Evolutionary conservation across 208 protist genomes (phyloP).

Genomic region (Kentomonas sorsogonicus): DNA sequence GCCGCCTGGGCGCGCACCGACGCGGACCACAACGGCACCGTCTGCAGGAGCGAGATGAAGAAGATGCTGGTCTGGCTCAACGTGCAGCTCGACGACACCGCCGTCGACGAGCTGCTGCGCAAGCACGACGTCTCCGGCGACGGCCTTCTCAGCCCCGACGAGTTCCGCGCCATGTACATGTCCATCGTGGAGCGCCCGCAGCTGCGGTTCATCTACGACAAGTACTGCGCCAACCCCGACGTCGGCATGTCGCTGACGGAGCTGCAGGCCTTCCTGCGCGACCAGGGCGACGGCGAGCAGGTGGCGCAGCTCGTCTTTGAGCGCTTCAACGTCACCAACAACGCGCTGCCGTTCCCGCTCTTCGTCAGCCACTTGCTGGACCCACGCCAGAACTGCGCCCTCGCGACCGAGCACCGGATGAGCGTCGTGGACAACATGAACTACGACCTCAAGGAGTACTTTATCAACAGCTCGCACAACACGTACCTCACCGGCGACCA

Average conservation of each 20-base stretch:
- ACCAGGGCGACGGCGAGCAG: slow-evolving; percentile 22
- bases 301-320: slow-evolving; percentile 15
- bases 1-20: slow-evolving; percentile 44
- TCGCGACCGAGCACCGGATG: slow-evolving; percentile 13
- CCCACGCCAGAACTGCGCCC: slow-evolving; percentile 24
- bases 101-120: slow-evolving; percentile 22
- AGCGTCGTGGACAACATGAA: slow-evolving; percentile 46
- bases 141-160: slow-evolving; percentile 34
- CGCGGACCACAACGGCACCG: slow-evolving; percentile 33
- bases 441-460: slow-evolving; percentile 59
- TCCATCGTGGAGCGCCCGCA: slow-evolving; percentile 31
- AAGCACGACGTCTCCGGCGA: slow-evolving; percentile 37
- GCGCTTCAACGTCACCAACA: slow-evolving; percentile 13
- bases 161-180: slow-evolving; percentile 48
- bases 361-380: slow-evolving; percentile 39
- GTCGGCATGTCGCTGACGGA: slow-evolving; percentile 31
- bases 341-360: slow-evolving; percentile 20
- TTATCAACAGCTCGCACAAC: slow-evolving; percentile 90
- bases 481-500: slow-evolving; percentile 92
- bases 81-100: slow-evolving; percentile 22
- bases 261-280: slow-evolving; percentile 32
- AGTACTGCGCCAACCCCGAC: slow-evolving; percentile 18
- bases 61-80: slow-evolving; percentile 42
- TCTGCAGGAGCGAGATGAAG: slow-evolving; percentile 42
- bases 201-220: slow-evolving; percentile 28